These are phyloP conservation scores for Podospora australis DNA, from an alignment of 495 filamentous ascomycete species.

Conservation along the genomic window DNA sequence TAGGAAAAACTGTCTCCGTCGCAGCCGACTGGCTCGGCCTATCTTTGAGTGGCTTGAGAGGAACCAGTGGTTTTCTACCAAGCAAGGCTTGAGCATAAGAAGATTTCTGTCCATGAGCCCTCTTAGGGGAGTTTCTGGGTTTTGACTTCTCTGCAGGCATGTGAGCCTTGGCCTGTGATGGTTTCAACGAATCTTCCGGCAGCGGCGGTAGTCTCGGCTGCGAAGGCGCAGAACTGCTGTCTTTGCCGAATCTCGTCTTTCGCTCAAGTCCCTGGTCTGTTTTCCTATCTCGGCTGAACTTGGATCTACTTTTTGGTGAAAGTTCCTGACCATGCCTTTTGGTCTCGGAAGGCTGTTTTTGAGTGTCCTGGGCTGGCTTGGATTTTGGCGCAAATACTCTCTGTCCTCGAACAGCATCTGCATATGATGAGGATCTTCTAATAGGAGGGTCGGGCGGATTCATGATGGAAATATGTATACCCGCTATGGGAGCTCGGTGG, in stretches of 20 bases:
- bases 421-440: constrained; percentile 9
- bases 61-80: background rate
- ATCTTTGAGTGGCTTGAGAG: background rate
- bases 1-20: no score
- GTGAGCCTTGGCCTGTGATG: background rate
- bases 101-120: background rate
- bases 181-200: background rate
- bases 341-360: background rate
- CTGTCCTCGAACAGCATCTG: constrained; percentile 11
- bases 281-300: background rate
- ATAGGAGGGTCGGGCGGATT: background rate
- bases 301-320: no score
- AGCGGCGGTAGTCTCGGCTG: background rate
- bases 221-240: background rate
- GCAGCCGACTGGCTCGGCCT: background rate
- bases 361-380: background rate
- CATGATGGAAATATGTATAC: constrained; percentile 1
- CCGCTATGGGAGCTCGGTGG: background rate
- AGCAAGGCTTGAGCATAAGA: constrained; percentile 4
- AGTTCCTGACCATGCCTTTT: background rate
- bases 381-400: constrained; percentile 4
- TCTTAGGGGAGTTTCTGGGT: background rate
- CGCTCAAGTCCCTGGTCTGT: background rate
- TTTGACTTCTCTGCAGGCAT: background rate
- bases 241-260: background rate